Conservation (phyloP, 192 early-diverging fungal species). For the Podila clonocystis region DNA sequence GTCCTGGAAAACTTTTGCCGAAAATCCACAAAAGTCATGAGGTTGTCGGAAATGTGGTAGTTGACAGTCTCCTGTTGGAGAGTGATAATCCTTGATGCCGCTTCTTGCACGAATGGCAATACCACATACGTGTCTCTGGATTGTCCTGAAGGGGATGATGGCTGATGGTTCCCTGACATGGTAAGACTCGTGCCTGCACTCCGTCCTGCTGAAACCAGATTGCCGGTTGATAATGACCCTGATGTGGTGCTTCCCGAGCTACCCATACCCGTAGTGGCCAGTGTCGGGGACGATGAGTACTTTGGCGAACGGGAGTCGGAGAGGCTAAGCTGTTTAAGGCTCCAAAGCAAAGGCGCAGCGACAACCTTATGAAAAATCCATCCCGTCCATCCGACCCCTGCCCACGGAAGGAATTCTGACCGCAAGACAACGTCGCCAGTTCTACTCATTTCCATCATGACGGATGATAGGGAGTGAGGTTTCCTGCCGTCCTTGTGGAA, state of each 20-base stretch:
- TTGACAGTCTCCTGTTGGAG: conserved; percentile 42
- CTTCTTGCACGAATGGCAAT: conserved; percentile 34
- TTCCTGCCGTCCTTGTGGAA: conserved; percentile 23
- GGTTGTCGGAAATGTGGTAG: conserved; percentile 24
- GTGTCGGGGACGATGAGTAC: conserved; percentile 14
- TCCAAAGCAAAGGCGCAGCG: conserved; percentile 38
- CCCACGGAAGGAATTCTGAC: conserved; percentile 49
- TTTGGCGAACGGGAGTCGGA: conserved; percentile 25
- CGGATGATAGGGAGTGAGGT: conserved; percentile 26
- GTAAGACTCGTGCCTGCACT: conserved; percentile 8
- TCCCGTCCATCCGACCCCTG: conserved; percentile 40
- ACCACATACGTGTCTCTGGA: conserved; percentile 33
- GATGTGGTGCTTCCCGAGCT: background rate
- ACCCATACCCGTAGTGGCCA: conserved; percentile 17
- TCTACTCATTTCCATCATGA: conserved; percentile 34
- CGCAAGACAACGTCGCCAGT: conserved; percentile 25
- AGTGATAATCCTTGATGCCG: conserved; percentile 30
- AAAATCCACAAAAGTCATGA: conserved; percentile 52
- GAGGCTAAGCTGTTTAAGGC: conserved; percentile 35
- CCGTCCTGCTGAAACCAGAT: conserved; percentile 7
- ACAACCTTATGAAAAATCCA: conserved; percentile 51
- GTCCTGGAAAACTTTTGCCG: conserved; percentile 44
- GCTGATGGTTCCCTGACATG: conserved; percentile 10
- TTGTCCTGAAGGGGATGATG: background rate
- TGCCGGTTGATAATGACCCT: conserved; percentile 6